Evolutionary conservation across 164 flowering plant genomes (phyloP).

Genomic region (Malania oleifera): DNA sequence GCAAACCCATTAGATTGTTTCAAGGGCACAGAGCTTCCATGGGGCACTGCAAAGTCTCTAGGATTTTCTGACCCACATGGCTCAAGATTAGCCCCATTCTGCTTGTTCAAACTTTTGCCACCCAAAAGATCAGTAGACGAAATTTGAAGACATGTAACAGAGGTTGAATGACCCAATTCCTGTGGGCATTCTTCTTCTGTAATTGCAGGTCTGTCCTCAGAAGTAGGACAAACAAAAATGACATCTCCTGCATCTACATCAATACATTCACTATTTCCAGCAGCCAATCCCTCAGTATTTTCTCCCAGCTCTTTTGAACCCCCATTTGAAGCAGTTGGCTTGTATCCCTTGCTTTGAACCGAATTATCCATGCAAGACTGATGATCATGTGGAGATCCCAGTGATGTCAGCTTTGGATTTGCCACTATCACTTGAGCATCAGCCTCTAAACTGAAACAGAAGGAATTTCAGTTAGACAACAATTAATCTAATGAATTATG

Average conservation of each 20-base stretch:
- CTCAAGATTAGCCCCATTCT: slow-evolving; percentile 14
- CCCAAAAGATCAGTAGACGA: slow-evolving; percentile 12
- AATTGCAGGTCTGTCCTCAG: slow-evolving; percentile 9
- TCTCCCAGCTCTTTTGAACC: slow-evolving; percentile 18
- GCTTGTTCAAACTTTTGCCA: slow-evolving; percentile 15
- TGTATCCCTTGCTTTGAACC: slow-evolving; percentile 18
- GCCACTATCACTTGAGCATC: slow-evolving; percentile 28
- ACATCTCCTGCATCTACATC: slow-evolving; percentile 17
- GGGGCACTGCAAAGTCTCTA: slow-evolving; percentile 12
- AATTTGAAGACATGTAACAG: slow-evolving; percentile 14
- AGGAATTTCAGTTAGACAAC: slow-evolving; percentile 15
- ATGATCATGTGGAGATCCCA: slow-evolving; percentile 14
- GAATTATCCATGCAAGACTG: slow-evolving; percentile 3
- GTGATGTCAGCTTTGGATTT: slow-evolving; percentile 15
- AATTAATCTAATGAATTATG: slow-evolving; percentile 1
- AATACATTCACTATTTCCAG: slow-evolving; percentile 10
- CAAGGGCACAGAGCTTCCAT: slow-evolving; percentile 20
- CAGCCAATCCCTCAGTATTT: slow-evolving; percentile 7
- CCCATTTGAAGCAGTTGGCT: slow-evolving; percentile 13
- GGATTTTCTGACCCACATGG: slow-evolving; percentile 12
- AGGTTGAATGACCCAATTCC: slow-evolving; percentile 14
- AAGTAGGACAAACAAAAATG: slow-evolving; percentile 9
- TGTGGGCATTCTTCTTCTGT: slow-evolving; percentile 17
- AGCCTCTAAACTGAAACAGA: slow-evolving; percentile 60
- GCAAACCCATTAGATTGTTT: slow-evolving; percentile 36